Evolutionary conservation across 2,329 filamentous ascomycete species (phyloP), one percentile per base, ranked within the genome.

Genomic region (Aspergillus sp.): DNA sequence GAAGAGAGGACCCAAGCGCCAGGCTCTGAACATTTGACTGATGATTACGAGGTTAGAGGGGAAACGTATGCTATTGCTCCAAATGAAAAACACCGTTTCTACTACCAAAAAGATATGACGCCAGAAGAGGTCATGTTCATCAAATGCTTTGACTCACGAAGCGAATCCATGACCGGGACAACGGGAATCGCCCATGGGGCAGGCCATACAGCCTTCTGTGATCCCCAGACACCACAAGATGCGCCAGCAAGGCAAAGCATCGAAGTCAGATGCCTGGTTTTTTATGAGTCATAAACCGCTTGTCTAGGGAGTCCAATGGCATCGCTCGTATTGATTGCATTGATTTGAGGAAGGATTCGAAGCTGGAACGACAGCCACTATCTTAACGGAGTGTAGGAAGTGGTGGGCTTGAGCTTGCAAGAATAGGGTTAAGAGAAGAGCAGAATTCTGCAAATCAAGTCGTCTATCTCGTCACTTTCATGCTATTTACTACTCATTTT

Each of bases 41-140:
- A 78, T 10, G 81, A 81, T 0, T 86, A 86, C 54, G 78, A 82
- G 59, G 75, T 78, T 9, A 74, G 71, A 52, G 81, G 84, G 17
- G 83, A 86, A 69, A 85, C 82, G 1, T 76, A 82, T 59, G 74
- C 71, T 0, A 78, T 86, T 0, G 69, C 74, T 41, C 74, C 81
- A 3, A 84, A 70, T 53, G 75, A 79, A 6, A 64, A 63, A 13
- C 83, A 86, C 61, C 71, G 72, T 55, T 84, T 84, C 57, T 85
- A 78, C 57, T 86, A 85, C 55, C 70, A 79, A 60, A 84, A 83
- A 66, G 82, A 85, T 57, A 85, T 86, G 83, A 80, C 74, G 17
- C 75, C 74, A 0, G 72, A 75, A 2, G 76, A 80, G 59, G 74
- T 74, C 0, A 70, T 79, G 67, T 61, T 79, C 48, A 66, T 80